A percentile compares a stretch with the other conserved stretches of the same genome.
Conservation (phyloP, 164 flowering plant species). For the Saururus chinensis region DNA sequence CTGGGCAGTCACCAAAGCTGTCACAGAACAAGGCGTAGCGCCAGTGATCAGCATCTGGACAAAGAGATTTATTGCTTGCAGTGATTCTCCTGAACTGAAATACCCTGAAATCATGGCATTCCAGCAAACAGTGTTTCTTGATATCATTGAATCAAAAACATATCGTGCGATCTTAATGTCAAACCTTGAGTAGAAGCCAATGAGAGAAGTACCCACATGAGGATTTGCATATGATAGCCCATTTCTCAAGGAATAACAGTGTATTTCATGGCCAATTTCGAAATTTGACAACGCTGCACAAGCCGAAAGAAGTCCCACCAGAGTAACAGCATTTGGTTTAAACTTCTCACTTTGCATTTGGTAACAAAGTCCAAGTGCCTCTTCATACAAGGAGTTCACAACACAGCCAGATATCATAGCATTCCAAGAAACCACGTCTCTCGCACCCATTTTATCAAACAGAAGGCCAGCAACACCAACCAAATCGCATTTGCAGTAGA, state of each 20-base stretch:
- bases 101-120: conserved; percentile 41
- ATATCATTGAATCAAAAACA: conserved; percentile 32
- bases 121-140: conserved; percentile 37
- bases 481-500: conserved; percentile 37
- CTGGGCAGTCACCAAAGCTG: conserved; percentile 34
- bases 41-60: conserved; percentile 23
- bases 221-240: conserved; percentile 19
- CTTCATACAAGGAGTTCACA: conserved; percentile 12
- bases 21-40: conserved; percentile 17
- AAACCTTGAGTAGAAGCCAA: conserved; percentile 38
- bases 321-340: conserved; percentile 31
- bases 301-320: conserved; percentile 35
- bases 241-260: conserved; percentile 44
- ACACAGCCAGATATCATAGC: conserved; percentile 37
- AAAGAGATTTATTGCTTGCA: conserved; percentile 27
- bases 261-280: conserved; percentile 23
- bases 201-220: conserved; percentile 42
- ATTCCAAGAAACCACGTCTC: conserved; percentile 39
- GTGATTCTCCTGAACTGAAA: conserved; percentile 20
- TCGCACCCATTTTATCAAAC: conserved; percentile 30
- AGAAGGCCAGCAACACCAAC: conserved; percentile 25
- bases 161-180: conserved; percentile 16
- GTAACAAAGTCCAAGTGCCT: conserved; percentile 22
- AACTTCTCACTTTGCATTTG: conserved; percentile 24
- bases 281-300: conserved; percentile 20